A percentile compares a stretch with the other conserved stretches of the same genome.
Evolutionary conservation across 1,284 basidiomycete species (phyloP).

Genomic region (Austropuccinia psidii): DNA sequence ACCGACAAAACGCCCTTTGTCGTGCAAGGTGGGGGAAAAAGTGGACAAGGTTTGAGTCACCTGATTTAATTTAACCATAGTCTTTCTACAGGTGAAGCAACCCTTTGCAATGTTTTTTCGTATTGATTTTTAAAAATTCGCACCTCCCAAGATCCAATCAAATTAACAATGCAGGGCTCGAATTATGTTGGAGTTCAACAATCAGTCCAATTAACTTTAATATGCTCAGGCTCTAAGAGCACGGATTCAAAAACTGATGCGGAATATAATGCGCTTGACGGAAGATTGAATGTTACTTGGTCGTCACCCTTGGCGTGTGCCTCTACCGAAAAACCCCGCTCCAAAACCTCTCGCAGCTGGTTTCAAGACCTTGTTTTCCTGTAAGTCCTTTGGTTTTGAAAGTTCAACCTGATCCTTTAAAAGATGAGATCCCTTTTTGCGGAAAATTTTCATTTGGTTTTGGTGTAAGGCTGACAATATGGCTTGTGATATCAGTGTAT

Average conservation of each 20-base stretch:
- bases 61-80: no score
- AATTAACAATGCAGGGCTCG: not conserved
- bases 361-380: not conserved
- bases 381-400: not conserved
- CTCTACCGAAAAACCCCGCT: not conserved
- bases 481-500: no score
- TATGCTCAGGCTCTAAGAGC: not conserved
- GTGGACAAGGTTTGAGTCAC: not conserved
- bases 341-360: not conserved
- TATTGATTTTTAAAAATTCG: not conserved
- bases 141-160: not conserved
- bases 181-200: slow-evolving; percentile 18
- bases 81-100: no score
- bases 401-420: no score
- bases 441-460: no score
- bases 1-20: not conserved
- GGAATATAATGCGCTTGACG: not conserved
- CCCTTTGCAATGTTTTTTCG: not conserved
- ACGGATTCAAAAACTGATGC: not conserved
- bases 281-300: not conserved
- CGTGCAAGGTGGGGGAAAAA: not conserved
- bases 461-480: no score
- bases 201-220: not conserved
- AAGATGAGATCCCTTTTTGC: no score
- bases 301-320: not conserved